Conservation (phyloP, 768 basidiomycete genomes). For the Boletus subparvulus region DNA sequence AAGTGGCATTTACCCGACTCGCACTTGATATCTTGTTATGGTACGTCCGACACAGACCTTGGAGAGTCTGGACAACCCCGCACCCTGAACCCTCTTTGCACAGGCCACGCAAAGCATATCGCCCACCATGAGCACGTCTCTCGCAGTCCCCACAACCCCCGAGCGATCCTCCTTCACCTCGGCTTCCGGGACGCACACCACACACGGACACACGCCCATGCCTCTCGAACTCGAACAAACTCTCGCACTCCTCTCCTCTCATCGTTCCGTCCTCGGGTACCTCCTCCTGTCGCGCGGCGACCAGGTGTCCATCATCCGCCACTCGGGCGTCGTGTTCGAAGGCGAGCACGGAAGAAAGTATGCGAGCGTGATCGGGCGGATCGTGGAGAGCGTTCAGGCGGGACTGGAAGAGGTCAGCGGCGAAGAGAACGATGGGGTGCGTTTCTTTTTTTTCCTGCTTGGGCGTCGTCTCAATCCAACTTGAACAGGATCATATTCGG, state of each 20-base stretch:
- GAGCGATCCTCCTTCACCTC: constrained; percentile 9
- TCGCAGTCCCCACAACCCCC: background rate
- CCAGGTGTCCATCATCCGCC: constrained; percentile 76
- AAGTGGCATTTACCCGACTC: background rate
- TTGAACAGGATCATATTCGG: constrained; percentile 71
- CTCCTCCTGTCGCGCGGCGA: constrained; percentile 75
- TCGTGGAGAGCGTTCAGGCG: constrained; percentile 75
- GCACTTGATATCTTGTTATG: background rate
- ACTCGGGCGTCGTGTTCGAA: constrained; percentile 83
- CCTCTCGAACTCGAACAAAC: constrained; percentile 85
- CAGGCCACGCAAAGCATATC: constrained; percentile 11
- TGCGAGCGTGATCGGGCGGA: constrained; percentile 66
- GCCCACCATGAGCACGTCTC: constrained; percentile 14
- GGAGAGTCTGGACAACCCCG: background rate
- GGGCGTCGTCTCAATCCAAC: too few relatives aligned
- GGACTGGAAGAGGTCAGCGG: constrained; percentile 77
- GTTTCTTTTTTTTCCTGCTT: constrained; percentile 14
- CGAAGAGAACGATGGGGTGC: constrained; percentile 57
- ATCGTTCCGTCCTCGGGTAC: constrained; percentile 85
- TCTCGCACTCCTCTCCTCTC: constrained; percentile 69
- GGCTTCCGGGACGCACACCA: constrained; percentile 12
- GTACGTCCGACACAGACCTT: background rate
- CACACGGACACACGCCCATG: constrained; percentile 34
- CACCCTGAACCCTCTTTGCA: constrained; percentile 19
- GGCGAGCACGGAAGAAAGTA: constrained; percentile 80